Evolutionary conservation across 2,329 filamentous ascomycete species (phyloP).

Genomic region (Ophiostoma perfectum): DNA sequence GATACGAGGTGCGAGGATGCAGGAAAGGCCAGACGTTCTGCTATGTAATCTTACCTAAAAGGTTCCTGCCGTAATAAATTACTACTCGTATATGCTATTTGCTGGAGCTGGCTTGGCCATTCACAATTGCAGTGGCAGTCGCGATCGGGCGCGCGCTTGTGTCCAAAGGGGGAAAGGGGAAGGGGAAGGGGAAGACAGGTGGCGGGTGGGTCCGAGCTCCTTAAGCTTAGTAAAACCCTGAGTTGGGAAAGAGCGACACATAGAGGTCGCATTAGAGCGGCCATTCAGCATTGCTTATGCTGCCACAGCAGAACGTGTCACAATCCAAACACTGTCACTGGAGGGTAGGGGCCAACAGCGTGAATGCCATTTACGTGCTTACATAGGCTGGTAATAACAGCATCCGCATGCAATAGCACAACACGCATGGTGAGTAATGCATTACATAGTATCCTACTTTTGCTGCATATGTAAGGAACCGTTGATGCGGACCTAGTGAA

Average conservation of each 20-base stretch:
- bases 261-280: background rate
- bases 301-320: slow-evolving; percentile 16
- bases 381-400: background rate
- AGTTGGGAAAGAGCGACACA: background rate
- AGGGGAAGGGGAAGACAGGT: background rate
- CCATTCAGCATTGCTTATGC: slow-evolving; percentile 9
- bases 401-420: background rate
- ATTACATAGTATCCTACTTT: too few relatives aligned
- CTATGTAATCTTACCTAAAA: too few relatives aligned
- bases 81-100: background rate
- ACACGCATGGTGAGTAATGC: too few relatives aligned
- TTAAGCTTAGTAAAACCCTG: slow-evolving; percentile 8
- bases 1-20: background rate
- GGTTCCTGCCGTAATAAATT: background rate
- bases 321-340: slow-evolving; percentile 16
- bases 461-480: too few relatives aligned
- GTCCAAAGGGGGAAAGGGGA: slow-evolving; percentile 9
- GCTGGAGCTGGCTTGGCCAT: slow-evolving; percentile 11
- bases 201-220: slow-evolving; percentile 11
- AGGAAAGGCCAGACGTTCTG: background rate
- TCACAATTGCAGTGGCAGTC: slow-evolving; percentile 10
- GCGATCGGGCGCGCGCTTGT: slow-evolving; percentile 15
- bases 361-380: background rate
- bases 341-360: background rate
- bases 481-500: too few relatives aligned